Percentiles rank a stretch among this genome's conserved stretches.
Evolutionary conservation across 768 basidiomycete genomes (phyloP).

Genomic region (Tephrocybe sp.): DNA sequence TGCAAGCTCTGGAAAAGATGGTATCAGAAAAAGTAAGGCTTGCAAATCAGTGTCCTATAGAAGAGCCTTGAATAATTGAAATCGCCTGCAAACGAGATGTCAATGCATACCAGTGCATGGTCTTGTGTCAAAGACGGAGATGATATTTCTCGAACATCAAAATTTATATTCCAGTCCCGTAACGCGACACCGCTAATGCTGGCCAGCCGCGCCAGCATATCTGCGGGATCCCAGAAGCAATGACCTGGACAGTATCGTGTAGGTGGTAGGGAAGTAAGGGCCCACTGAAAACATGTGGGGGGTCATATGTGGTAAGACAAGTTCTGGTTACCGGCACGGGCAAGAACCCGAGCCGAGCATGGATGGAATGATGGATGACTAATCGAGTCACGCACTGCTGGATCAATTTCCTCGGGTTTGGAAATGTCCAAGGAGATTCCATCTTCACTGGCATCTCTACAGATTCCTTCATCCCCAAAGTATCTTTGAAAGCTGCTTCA

Average conservation of each 20-base stretch:
- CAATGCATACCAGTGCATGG: constrained; percentile 21
- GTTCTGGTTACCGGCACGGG: neutral
- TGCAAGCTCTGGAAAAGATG: constrained; percentile 22
- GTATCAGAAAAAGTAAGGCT: constrained; percentile 21
- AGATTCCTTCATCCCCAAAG: constrained; percentile 8
- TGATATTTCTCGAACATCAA: constrained; percentile 15
- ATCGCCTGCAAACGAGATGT: neutral
- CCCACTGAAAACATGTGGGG: neutral
- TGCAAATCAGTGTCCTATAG: constrained; percentile 28
- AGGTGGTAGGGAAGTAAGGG: neutral
- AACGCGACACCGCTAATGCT: constrained; percentile 14
- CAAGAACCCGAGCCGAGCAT: neutral
- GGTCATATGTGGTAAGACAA: no score
- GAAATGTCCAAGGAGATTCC: constrained; percentile 3
- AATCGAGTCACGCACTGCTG: neutral
- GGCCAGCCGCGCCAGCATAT: constrained; percentile 26
- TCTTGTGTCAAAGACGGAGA: constrained; percentile 13
- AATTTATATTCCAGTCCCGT: constrained; percentile 24
- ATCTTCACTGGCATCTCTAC: neutral
- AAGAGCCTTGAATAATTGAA: neutral
- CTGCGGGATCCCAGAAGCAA: neutral
- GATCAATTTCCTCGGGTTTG: constrained; percentile 6
- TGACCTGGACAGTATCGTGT: neutral
- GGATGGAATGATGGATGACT: no score
- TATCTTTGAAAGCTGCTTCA: constrained; percentile 1